These are phyloP conservation scores for Brassica carinata DNA, from an alignment of 345 rosid genomes.

Conservation along the genomic window DNA sequence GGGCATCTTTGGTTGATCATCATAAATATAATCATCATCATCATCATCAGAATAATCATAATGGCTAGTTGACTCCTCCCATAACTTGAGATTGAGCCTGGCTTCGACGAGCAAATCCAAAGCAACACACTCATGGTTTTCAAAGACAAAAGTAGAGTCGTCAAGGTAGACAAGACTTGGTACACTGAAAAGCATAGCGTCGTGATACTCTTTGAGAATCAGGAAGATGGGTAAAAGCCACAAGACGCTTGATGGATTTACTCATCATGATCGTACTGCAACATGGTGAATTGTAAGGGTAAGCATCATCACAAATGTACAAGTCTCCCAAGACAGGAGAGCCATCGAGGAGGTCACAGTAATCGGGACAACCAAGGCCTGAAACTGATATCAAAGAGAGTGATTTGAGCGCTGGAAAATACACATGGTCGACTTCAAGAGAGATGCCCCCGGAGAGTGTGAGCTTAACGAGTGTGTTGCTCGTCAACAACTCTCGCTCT, in stretches of 20 bases:
- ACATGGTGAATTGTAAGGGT: neutral
- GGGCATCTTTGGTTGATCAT: neutral
- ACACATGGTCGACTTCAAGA: neutral
- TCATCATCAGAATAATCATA: neutral
- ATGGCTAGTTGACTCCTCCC: neutral
- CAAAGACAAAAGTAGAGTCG: neutral
- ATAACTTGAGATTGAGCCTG: neutral
- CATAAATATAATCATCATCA: neutral
- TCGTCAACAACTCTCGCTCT: neutral
- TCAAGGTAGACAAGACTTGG: neutral
- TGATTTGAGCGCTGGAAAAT: constrained; percentile 8
- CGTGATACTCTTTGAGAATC: neutral
- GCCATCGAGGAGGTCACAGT: neutral
- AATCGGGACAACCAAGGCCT: neutral
- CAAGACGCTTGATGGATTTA: neutral
- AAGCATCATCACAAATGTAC: neutral
- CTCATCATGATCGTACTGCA: neutral
- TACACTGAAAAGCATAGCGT: neutral
- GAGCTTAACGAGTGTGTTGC: neutral
- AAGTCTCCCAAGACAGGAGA: neutral
- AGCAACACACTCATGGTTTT: neutral
- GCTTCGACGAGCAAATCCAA: neutral
- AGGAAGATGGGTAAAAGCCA: neutral
- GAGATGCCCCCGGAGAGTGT: neutral
- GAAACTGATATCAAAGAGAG: neutral